Percentiles rank a stretch among this genome's conserved stretches.
Conservation (phyloP, 202 grass and related monocot species). For the Alloteropsis angusta region DNA sequence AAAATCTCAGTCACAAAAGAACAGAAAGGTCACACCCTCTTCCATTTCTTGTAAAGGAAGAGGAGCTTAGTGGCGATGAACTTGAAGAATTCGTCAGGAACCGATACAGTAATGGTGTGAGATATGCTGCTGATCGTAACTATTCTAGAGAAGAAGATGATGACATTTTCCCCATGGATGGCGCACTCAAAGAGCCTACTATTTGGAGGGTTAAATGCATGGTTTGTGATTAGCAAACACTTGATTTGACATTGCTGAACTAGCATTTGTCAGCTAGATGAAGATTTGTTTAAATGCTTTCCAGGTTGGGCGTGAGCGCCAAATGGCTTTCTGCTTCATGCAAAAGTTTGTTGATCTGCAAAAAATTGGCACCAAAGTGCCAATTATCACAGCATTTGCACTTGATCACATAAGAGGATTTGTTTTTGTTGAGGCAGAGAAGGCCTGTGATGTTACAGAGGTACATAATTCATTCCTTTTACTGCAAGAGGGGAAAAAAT, state of each 20-base stretch:
- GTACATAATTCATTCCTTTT: constrained; percentile 28
- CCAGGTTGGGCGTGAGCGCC: constrained; percentile 77
- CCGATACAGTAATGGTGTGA: constrained; percentile 49
- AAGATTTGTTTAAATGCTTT: constrained; percentile 31
- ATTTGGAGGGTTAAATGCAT: constrained; percentile 94
- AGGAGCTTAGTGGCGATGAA: constrained; percentile 86
- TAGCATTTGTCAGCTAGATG: neutral
- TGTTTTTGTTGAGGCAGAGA: constrained; percentile 94
- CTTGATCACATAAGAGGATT: constrained; percentile 86
- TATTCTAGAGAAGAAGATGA: constrained; percentile 44
- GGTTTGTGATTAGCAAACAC: constrained; percentile 38
- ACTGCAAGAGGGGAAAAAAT: neutral
- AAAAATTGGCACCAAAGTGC: constrained; percentile 59
- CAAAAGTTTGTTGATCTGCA: constrained; percentile 80
- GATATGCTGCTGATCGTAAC: constrained; percentile 38
- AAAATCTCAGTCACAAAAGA: constrained; percentile 29
- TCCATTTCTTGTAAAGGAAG: constrained; percentile 89
- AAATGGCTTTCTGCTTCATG: constrained; percentile 93
- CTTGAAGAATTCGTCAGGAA: constrained; percentile 71
- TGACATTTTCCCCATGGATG: constrained; percentile 22
- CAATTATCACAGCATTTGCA: constrained; percentile 80
- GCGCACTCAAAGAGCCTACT: constrained; percentile 51
- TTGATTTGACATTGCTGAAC: neutral
- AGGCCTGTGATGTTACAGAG: constrained; percentile 83
- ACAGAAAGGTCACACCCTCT: constrained; percentile 56